Percentiles rank a stretch among this genome's conserved stretches.
Conservation (phyloP, 352 stramenopile genomes). For the Pythium aristosporum region DNA sequence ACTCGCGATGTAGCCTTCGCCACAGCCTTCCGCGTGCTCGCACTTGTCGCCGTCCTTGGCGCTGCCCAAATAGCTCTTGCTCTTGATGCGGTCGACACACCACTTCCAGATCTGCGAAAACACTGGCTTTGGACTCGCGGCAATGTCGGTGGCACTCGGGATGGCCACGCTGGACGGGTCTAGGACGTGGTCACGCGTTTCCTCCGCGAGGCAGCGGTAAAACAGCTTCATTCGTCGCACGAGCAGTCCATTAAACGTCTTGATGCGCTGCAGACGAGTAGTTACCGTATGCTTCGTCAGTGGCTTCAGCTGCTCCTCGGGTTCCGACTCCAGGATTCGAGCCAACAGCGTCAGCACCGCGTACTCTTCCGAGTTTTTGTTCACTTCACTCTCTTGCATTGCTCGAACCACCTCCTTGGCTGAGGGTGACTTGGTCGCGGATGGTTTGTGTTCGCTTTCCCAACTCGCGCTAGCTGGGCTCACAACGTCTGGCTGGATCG, state of each 20-base stretch:
- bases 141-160: constrained; percentile 56
- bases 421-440: background rate
- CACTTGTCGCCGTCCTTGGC: constrained; percentile 77
- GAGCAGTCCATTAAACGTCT: constrained; percentile 53
- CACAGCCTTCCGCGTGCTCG: constrained; percentile 83
- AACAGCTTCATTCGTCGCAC: constrained; percentile 87
- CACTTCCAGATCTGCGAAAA: constrained; percentile 83
- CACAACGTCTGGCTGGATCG: background rate
- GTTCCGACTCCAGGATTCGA: constrained; percentile 53
- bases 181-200: constrained; percentile 8
- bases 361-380: constrained; percentile 43
- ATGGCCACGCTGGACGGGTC: constrained; percentile 23
- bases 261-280: constrained; percentile 43
- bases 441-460: background rate
- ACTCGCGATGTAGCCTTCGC: constrained; percentile 83
- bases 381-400: constrained; percentile 3
- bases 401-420: constrained; percentile 8
- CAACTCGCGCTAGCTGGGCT: background rate
- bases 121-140: constrained; percentile 45
- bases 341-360: constrained; percentile 52
- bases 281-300: constrained; percentile 39
- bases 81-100: constrained; percentile 84
- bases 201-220: constrained; percentile 60
- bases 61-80: constrained; percentile 68
- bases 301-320: constrained; percentile 63